A percentile compares a stretch with the other conserved stretches of the same genome.
Evolutionary conservation across 257 asterid genomes (phyloP).

Genomic region (Penstemon eatonii): DNA sequence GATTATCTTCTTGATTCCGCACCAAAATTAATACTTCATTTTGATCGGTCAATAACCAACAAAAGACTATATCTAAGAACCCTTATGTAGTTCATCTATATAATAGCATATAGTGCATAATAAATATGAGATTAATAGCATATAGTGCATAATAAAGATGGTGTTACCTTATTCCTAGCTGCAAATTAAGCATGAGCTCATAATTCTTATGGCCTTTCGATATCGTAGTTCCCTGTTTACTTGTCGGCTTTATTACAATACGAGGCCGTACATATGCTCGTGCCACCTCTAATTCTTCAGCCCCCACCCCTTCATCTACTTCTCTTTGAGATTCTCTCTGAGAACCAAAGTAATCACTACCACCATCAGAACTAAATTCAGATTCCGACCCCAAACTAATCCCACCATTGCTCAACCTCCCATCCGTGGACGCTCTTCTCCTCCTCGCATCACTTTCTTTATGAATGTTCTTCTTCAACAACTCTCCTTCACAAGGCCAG

Average conservation of each 20-base stretch:
- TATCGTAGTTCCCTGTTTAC: constrained; percentile 64
- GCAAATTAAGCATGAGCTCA: constrained; percentile 92
- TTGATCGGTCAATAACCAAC: background rate
- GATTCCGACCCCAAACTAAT: constrained; percentile 49
- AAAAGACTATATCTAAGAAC: background rate
- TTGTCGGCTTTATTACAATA: constrained; percentile 52
- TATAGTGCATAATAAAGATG: background rate
- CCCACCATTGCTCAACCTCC: constrained; percentile 41
- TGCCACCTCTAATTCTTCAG: constrained; percentile 37
- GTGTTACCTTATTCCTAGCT: constrained; percentile 88
- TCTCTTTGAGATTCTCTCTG: constrained; percentile 41
- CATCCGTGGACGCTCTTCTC: constrained; percentile 42
- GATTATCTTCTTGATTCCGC: too few relatives aligned
- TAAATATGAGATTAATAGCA: background rate
- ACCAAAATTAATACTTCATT: too few relatives aligned
- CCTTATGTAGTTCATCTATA: background rate
- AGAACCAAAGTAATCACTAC: constrained; percentile 33
- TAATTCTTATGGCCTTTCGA: constrained; percentile 81
- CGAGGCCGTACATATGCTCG: constrained; percentile 39
- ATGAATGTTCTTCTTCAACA: constrained; percentile 36
- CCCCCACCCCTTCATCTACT: constrained; percentile 34
- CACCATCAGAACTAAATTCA: constrained; percentile 49
- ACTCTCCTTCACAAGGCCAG: constrained; percentile 65
- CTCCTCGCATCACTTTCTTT: constrained; percentile 33
- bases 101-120: background rate